These are phyloP conservation scores for Aureobasidium sp. DNA, from an alignment of 2,329 filamentous ascomycete genomes.

Conservation along the genomic window DNA sequence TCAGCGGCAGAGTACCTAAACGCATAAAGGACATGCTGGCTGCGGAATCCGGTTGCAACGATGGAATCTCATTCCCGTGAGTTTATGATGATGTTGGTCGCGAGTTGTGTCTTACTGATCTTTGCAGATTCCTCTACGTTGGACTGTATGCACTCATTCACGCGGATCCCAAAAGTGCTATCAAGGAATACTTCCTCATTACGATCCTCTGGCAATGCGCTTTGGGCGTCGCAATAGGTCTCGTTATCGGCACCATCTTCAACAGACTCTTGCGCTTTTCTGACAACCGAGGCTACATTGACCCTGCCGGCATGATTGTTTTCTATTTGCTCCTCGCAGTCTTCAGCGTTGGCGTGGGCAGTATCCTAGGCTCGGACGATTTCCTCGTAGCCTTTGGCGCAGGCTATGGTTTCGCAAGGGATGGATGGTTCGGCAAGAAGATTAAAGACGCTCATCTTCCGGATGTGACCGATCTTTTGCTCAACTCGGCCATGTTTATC, in stretches of 20 bases:
- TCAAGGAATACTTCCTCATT: conserved; percentile 48
- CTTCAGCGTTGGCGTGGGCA: conserved; percentile 46
- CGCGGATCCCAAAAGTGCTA: conserved; percentile 30
- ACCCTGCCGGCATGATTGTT: conserved; percentile 43
- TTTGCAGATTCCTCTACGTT: conserved; percentile 43
- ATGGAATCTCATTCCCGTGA: conserved; percentile 47
- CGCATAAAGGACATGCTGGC: conserved; percentile 46
- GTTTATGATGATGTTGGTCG: not conserved
- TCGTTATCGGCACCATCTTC: conserved; percentile 41
- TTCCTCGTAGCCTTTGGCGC: conserved; percentile 52
- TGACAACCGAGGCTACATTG: conserved; percentile 40
- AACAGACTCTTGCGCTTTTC: conserved; percentile 45
- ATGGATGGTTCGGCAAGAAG: conserved; percentile 47
- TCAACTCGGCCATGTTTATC: conserved; percentile 51
- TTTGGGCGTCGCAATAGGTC: conserved; percentile 42
- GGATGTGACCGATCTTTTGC: conserved; percentile 47
- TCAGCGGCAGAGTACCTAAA: conserved; percentile 46
- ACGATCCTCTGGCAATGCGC: conserved; percentile 51
- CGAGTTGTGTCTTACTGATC: not conserved
- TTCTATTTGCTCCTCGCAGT: conserved; percentile 52
- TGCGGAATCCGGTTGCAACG: conserved; percentile 51
- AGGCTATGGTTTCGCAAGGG: conserved; percentile 48
- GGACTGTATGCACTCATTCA: conserved; percentile 42
- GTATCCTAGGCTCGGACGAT: conserved; percentile 47
- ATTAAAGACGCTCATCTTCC: conserved; percentile 42